Conservation (phyloP, 129 eudicot genomes). For the Flaveria sonorensis region DNA sequence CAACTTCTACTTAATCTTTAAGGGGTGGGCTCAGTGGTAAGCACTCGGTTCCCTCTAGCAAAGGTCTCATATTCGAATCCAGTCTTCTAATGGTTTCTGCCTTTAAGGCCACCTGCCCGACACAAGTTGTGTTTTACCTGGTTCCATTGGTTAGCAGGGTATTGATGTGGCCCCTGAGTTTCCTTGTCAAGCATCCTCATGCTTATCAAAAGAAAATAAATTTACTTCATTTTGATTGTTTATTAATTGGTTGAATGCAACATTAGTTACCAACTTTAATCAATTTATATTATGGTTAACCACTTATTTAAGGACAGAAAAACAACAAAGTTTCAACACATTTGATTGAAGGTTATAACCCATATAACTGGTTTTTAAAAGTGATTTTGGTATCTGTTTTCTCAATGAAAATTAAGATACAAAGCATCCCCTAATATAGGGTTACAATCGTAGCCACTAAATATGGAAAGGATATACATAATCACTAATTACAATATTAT, state of each 20-base stretch:
- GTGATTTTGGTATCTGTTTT: no score
- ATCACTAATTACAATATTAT: no score
- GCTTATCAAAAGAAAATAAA: no score
- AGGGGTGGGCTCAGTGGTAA: background rate
- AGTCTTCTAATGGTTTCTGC: background rate
- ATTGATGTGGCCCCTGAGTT: no score
- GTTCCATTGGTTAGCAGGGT: background rate
- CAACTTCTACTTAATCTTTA: constrained; percentile 1
- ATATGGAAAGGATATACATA: no score
- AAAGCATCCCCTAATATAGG: no score
- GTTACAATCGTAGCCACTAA: no score
- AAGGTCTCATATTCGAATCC: background rate
- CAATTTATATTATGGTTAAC: background rate
- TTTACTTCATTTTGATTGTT: constrained; percentile 7
- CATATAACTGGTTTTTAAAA: background rate
- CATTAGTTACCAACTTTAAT: background rate
- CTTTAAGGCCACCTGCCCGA: background rate
- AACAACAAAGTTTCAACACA: background rate
- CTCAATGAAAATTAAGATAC: no score
- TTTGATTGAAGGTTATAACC: background rate
- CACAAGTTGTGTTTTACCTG: background rate
- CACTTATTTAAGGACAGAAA: background rate
- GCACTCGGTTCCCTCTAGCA: background rate
- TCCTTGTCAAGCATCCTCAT: background rate
- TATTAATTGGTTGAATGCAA: background rate